Evolutionary conservation across 1,284 basidiomycete species (phyloP), one percentile per base, ranked within the genome.

Genomic region (Retiboletus fuscus): DNA sequence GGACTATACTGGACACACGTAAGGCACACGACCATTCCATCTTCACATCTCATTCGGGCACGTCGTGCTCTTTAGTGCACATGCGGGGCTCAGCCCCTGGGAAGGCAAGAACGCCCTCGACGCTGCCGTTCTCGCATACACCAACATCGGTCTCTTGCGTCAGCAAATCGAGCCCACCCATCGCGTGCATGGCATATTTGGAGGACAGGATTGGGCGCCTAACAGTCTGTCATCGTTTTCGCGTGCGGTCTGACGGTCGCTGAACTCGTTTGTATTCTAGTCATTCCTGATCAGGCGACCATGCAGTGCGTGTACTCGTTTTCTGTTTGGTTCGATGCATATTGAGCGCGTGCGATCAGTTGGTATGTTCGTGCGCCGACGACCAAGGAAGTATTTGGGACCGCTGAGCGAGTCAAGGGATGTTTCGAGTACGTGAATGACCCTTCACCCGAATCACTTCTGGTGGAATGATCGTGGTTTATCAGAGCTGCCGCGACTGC

Each of bases 271-370:
- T 62, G 67, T 24, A 20, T 63, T 44, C 41, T 64, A 93, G 93
- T 96, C 69, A 95, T 96, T 68, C 95, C 94, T 3, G 93, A 93
- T 76, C 88, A 92, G 73, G 87, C 93, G 5, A 89, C 89, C 73
- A 88, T 94, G 85, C 81, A 85, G 89, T 89, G 73, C 60, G 85
- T 79, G 16, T 26, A 22, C 55, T 64, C 24, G 15, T 18, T 28
- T 39, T 39, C 34, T 39, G 34, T 39, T 39, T 39, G 3, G 34
- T 39, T 39, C 34, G 34, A 8, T 39, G 34, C 11, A 39, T 39
- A 39, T 39, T 7, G 34, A 39, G 34, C 34, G 34, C 34, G 34
- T 39, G 7, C 34, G 34, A 39, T 24, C 57, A 88, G 88, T 34
- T 94, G 89, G 84, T 89, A 89, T 73, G 87, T 94, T 8, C 90